A percentile compares a stretch with the other conserved stretches of the same genome.
Evolutionary conservation across 1,139 yeast species (phyloP).

Genomic region (Debaryomycetaceae sp.): DNA sequence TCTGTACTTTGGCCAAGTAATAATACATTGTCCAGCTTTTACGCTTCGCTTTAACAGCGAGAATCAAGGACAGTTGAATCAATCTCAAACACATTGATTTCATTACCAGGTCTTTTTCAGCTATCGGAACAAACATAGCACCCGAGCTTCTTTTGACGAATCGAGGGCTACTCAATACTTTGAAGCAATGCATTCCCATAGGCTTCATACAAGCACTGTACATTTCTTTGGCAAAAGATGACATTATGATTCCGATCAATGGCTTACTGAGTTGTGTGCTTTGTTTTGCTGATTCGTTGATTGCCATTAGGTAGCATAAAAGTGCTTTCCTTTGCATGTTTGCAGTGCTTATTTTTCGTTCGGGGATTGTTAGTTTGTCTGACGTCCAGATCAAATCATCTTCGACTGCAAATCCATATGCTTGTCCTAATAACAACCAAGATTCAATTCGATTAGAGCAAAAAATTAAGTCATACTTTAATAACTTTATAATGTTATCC

Average conservation of each 20-base stretch:
- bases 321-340: conserved; percentile 66
- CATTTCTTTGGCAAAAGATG: conserved; percentile 55
- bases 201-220: conserved; percentile 65
- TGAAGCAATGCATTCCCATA: conserved; percentile 57
- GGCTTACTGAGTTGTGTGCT: conserved; percentile 17
- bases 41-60: conserved; percentile 41
- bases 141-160: conserved; percentile 27
- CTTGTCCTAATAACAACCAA: conserved; percentile 83
- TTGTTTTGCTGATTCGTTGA: conserved; percentile 42
- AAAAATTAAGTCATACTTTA: conserved; percentile 64
- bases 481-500: conserved; percentile 64
- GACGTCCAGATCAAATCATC: conserved; percentile 91
- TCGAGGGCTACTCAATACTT: conserved; percentile 33
- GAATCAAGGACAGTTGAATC: conserved; percentile 37
- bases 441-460: conserved; percentile 72
- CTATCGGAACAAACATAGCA: conserved; percentile 20
- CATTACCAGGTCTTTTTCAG: conserved; percentile 21
- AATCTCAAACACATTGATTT: conserved; percentile 27
- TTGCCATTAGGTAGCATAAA: conserved; percentile 73
- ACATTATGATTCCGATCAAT: conserved; percentile 49
- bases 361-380: conserved; percentile 67
- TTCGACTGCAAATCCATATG: conserved; percentile 76
- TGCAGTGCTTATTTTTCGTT: conserved; percentile 62
- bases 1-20: conserved; percentile 57
- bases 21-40: conserved; percentile 63